These are phyloP conservation scores for Ascosphaera apis DNA, from an alignment of 2,329 filamentous ascomycete species.

Conservation along the genomic window DNA sequence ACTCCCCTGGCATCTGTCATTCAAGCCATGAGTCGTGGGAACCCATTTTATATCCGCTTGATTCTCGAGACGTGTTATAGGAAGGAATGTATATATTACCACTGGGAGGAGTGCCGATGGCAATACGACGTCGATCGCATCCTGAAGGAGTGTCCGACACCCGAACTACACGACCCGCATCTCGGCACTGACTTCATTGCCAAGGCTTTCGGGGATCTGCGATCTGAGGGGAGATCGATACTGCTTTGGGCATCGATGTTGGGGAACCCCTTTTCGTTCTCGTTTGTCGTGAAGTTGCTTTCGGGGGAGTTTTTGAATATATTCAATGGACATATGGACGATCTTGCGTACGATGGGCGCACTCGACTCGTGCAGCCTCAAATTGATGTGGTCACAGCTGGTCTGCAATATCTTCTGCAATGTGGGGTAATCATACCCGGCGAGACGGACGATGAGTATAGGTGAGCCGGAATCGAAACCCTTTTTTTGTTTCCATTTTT, in stretches of 20 bases:
- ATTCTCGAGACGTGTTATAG: conserved; percentile 74
- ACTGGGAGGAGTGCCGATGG: conserved; percentile 65
- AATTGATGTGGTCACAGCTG: conserved; percentile 42
- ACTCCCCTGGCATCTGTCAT: conserved; percentile 61
- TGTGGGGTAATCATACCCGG: conserved; percentile 61
- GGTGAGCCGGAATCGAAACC: too few species aligned
- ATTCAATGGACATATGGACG: conserved; percentile 19
- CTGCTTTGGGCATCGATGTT: conserved; percentile 70
- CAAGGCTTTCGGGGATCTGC: conserved; percentile 53
- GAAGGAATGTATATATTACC: conserved; percentile 76
- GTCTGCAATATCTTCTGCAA: conserved; percentile 61
- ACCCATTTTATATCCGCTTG: conserved; percentile 76
- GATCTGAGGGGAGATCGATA: conserved; percentile 49
- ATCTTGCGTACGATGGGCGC: conserved; percentile 16
- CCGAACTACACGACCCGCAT: conserved; percentile 48
- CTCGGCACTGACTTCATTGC: conserved; percentile 67
- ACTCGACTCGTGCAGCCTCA: conserved; percentile 35
- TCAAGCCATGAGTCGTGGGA: conserved; percentile 70
- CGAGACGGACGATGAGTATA: conserved; percentile 65
- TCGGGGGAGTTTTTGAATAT: conserved; percentile 46
- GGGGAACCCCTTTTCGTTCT: conserved; percentile 65
- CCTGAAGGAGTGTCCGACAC: conserved; percentile 62
- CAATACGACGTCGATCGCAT: conserved; percentile 65
- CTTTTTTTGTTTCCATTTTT: conserved; percentile 1
- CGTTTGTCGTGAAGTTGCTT: conserved; percentile 53